Evolutionary conservation across 2,329 filamentous ascomycete species (phyloP).

Genomic region (Purpureocillium lavendulum): DNA sequence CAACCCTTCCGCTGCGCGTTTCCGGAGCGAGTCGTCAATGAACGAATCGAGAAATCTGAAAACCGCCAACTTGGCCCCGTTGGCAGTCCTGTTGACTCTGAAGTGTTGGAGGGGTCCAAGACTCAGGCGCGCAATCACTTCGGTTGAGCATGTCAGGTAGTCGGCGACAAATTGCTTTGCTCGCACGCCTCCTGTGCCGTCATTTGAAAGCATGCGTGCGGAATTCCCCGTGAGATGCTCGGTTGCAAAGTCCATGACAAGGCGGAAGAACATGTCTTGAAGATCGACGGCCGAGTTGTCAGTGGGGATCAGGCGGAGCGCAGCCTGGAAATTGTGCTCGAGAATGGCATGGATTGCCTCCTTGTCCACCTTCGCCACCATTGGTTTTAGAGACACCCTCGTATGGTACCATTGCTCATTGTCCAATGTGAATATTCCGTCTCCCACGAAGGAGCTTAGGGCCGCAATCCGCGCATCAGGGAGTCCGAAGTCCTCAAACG

Average conservation of each 20-base stretch:
- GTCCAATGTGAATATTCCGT: conserved; percentile 40
- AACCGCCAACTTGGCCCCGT: conserved; percentile 19
- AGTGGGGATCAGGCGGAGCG: conserved; percentile 25
- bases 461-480: conserved; percentile 25
- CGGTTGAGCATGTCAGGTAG: conserved; percentile 23
- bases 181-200: conserved; percentile 8
- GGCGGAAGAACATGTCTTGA: conserved; percentile 36
- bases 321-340: conserved; percentile 24
- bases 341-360: conserved; percentile 15
- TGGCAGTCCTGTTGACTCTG: conserved; percentile 15
- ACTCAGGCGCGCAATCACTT: conserved; percentile 22
- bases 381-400: conserved; percentile 24
- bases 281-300: conserved; percentile 25
- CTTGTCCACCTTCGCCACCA: conserved; percentile 24
- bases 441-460: conserved; percentile 31
- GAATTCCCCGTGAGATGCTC: conserved; percentile 36
- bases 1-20: conserved; percentile 6
- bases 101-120: conserved; percentile 22
- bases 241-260: conserved; percentile 37
- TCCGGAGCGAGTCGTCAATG: conserved; percentile 25
- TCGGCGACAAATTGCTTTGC: conserved; percentile 27
- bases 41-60: conserved; percentile 34
- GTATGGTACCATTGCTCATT: conserved; percentile 38
- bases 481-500: conserved; percentile 41
- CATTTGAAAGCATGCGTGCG: conserved; percentile 13